These are phyloP conservation scores for Zostera marina DNA, from an alignment of 116 monocot genomes.

Conservation along the genomic window DNA sequence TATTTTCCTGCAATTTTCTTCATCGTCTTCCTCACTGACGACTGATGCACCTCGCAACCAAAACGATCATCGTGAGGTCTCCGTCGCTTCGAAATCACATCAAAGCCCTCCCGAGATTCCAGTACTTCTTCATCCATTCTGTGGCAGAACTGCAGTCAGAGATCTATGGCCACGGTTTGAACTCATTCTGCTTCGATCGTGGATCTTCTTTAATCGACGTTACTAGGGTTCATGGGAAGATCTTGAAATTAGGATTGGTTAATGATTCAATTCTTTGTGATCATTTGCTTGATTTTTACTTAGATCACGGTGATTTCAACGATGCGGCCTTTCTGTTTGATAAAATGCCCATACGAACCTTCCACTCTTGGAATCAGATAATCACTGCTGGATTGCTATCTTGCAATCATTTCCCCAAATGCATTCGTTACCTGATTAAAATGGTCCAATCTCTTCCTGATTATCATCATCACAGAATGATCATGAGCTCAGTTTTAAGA, in stretches of 20 bases:
- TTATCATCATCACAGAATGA: not conserved
- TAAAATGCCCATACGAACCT: slow-evolving; percentile 30
- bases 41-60: too few relatives aligned
- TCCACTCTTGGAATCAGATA: slow-evolving; percentile 27
- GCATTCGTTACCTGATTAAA: not conserved
- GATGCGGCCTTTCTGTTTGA: slow-evolving; percentile 37
- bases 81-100: too few relatives aligned
- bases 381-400: slow-evolving; percentile 8
- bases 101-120: too few relatives aligned
- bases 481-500: slow-evolving; percentile 28
- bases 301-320: slow-evolving; percentile 9
- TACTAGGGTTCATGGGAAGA: slow-evolving; percentile 22
- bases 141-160: not conserved
- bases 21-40: too few relatives aligned
- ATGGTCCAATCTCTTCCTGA: too few relatives aligned
- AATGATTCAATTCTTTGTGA: slow-evolving; percentile 5
- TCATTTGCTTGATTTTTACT: slow-evolving; percentile 18
- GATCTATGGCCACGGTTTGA: slow-evolving; percentile 6
- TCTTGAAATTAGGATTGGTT: slow-evolving; percentile 29
- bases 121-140: too few relatives aligned
- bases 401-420: slow-evolving; percentile 23
- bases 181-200: slow-evolving; percentile 21
- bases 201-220: slow-evolving; percentile 25
- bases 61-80: too few relatives aligned
- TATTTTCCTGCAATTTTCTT: too few relatives aligned